Conservation (phyloP, 192 early-diverging fungal species). For the Cetraspora pellucida region DNA sequence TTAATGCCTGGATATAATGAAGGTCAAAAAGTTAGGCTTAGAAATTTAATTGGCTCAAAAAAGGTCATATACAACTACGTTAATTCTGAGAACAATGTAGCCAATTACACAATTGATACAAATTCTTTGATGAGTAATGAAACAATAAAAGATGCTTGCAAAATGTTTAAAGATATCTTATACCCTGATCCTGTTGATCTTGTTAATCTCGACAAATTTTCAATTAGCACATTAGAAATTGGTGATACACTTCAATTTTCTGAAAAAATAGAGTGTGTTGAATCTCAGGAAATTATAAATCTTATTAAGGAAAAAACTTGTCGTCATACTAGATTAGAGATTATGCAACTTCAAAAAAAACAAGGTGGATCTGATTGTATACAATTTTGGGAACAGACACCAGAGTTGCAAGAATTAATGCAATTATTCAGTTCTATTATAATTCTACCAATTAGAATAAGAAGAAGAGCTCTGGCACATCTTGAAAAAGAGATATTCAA, state of each 20-base stretch:
- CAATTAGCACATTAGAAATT: neutral
- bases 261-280: conserved; percentile 2
- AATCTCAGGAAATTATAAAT: conserved; percentile 11
- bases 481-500: conserved; percentile 27
- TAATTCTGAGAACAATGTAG: neutral
- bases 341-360: conserved; percentile 33
- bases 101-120: conserved; percentile 2
- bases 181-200: neutral
- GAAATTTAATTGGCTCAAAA: neutral
- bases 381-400: conserved; percentile 23
- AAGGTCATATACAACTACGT: conserved; percentile 1
- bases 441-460: conserved; percentile 3
- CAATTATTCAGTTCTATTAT: neutral
- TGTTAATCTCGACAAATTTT: neutral
- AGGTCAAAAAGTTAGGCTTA: neutral
- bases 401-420: conserved; percentile 11
- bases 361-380: neutral
- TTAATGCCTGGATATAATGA: conserved; percentile 21
- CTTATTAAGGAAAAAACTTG: conserved; percentile 29
- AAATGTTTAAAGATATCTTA: conserved; percentile 29
- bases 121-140: conserved; percentile 7
- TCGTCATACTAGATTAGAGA: neutral
- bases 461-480: conserved; percentile 22
- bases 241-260: neutral
- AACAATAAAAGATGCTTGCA: conserved; percentile 19